phyloP scores from a whole-genome alignment of 345 rosid species.

The Rhodamnia argentea region DNA sequence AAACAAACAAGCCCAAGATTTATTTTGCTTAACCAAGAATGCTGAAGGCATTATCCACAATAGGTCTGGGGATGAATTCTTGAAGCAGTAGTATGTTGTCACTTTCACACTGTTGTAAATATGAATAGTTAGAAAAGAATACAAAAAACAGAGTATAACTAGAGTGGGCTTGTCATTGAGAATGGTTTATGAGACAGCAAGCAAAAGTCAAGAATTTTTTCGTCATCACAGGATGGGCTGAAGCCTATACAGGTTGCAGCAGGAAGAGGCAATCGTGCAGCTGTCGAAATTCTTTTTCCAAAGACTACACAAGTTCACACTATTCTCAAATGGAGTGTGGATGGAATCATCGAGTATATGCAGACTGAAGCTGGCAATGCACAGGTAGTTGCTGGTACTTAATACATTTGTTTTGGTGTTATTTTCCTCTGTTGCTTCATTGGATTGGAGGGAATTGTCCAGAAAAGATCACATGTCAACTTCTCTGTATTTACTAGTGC shows the following conservation, averaged over 20 bases:
- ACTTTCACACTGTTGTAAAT: not conserved
- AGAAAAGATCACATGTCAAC: not conserved
- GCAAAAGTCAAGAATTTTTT: not conserved
- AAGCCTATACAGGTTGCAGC: constrained; percentile 86
- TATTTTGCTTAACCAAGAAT: not conserved
- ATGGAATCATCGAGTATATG: constrained; percentile 53
- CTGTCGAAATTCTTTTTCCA: constrained; percentile 69
- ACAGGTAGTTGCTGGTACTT: constrained; percentile 24
- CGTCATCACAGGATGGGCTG: constrained; percentile 52
- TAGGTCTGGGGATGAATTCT: not conserved
- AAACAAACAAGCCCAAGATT: not conserved
- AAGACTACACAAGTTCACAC: constrained; percentile 40
- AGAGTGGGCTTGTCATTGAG: not conserved
- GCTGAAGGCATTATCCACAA: not conserved
- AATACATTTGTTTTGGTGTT: not conserved
- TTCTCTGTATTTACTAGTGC: not conserved
- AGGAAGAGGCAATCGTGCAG: constrained; percentile 47
- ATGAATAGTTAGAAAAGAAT: too few relatives aligned
- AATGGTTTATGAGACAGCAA: not conserved
- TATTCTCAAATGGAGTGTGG: constrained; percentile 66
- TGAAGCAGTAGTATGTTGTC: not conserved
- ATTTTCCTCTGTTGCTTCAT: not conserved
- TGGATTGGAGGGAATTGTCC: not conserved
- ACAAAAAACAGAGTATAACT: too few relatives aligned
- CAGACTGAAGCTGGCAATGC: constrained; percentile 42